phyloP scores from a whole-genome alignment of 2,329 filamentous ascomycete species.

The Trichophyton rubrum region DNA sequence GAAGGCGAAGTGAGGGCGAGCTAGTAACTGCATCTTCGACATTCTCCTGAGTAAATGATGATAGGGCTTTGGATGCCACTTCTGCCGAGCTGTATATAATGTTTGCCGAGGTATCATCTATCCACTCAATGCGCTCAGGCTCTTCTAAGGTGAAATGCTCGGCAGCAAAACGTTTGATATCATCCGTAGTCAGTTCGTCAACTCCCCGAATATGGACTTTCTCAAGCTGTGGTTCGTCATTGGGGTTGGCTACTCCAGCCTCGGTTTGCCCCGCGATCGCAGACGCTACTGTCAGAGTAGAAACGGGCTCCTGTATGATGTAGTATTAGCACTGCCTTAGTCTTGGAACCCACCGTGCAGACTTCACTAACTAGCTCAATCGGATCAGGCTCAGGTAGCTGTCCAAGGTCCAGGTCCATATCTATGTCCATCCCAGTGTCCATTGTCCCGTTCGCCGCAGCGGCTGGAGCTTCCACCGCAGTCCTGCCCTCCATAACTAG shows the following conservation, averaged over 20 bases:
- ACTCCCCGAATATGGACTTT: slow-evolving; percentile 80
- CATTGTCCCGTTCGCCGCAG: slow-evolving; percentile 13
- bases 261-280: background rate
- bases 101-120: slow-evolving; percentile 85
- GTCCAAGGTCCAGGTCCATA: slow-evolving; percentile 52
- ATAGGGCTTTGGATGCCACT: slow-evolving; percentile 43
- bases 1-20: slow-evolving; percentile 48
- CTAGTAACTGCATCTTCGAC: slow-evolving; percentile 25
- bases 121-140: slow-evolving; percentile 69
- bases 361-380: slow-evolving; percentile 18
- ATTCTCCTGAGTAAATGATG: slow-evolving; percentile 32
- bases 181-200: slow-evolving; percentile 64
- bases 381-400: slow-evolving; percentile 32
- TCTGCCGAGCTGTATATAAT: slow-evolving; percentile 55
- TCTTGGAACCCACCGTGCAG: too few species aligned
- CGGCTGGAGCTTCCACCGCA: background rate
- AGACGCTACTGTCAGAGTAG: background rate
- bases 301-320: background rate
- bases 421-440: slow-evolving; percentile 53
- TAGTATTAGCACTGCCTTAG: background rate
- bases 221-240: slow-evolving; percentile 30
- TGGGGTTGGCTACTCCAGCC: background rate
- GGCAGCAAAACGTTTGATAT: slow-evolving; percentile 63
- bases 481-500: background rate
- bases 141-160: slow-evolving; percentile 50